Evolutionary conservation across 2,329 filamentous ascomycete species (phyloP).

Genomic region (Venturia effusa): DNA sequence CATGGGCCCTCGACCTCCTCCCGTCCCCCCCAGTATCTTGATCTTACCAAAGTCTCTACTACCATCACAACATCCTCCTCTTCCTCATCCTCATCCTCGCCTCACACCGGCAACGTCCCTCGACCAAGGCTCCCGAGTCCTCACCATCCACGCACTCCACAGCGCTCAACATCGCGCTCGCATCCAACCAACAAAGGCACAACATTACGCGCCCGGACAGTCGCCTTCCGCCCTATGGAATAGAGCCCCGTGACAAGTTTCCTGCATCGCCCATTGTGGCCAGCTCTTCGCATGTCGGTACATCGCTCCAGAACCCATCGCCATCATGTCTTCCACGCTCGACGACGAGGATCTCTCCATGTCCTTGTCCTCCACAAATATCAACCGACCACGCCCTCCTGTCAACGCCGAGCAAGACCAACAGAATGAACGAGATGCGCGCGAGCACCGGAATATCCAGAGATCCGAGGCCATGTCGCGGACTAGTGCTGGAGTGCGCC

Average conservation of each 20-base stretch:
- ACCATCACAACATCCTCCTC: too few relatives aligned
- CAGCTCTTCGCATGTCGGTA: background rate
- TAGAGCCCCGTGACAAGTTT: background rate
- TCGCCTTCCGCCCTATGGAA: background rate
- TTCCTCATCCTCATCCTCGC: background rate
- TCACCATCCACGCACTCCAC: too few relatives aligned
- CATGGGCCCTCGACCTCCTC: too few relatives aligned
- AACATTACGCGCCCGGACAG: background rate
- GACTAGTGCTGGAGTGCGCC: constrained; percentile 51
- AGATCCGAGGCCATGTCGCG: constrained; percentile 30
- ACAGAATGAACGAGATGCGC: constrained; percentile 1
- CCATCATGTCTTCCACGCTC: constrained; percentile 26
- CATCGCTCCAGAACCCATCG: background rate
- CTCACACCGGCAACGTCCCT: background rate
- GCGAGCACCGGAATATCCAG: background rate
- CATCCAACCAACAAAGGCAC: background rate
- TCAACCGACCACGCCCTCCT: constrained; percentile 16
- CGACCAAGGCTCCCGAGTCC: background rate
- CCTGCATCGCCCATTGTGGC: background rate
- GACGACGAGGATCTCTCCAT: constrained; percentile 31
- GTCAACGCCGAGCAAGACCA: constrained; percentile 17
- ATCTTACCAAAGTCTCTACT: too few relatives aligned
- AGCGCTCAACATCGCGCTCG: background rate
- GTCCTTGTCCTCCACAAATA: constrained; percentile 21
- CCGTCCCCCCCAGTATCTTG: too few relatives aligned